Conservation (phyloP, 1,284 basidiomycete species). For the Heterobasidion annosum region DNA sequence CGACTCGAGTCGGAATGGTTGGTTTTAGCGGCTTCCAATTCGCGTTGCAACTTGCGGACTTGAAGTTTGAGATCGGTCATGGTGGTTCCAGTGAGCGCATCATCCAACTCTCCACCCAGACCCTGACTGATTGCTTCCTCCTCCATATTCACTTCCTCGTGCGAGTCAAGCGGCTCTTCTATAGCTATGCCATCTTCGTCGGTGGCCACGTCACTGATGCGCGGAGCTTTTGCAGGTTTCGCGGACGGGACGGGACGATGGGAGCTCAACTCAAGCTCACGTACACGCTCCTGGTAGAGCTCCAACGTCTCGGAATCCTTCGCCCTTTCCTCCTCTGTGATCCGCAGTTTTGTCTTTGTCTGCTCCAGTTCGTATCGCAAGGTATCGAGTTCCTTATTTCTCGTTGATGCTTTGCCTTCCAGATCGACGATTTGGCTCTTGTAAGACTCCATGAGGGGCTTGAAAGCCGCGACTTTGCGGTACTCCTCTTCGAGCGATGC, state of each 20-base stretch:
- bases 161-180: neutral
- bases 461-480: conserved; percentile 79
- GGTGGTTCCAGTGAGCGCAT: conserved; percentile 76
- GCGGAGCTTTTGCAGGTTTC: conserved; percentile 14
- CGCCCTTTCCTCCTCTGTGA: conserved; percentile 60
- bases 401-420: conserved; percentile 60
- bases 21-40: conserved; percentile 67
- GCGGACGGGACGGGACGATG: conserved; percentile 26
- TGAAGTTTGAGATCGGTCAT: conserved; percentile 88
- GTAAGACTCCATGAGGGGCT: conserved; percentile 89
- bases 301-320: conserved; percentile 83
- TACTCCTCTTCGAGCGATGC: conserved; percentile 87
- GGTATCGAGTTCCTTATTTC: conserved; percentile 63
- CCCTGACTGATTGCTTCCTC: conserved; percentile 42
- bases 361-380: conserved; percentile 75
- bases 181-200: neutral
- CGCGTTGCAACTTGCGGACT: conserved; percentile 75
- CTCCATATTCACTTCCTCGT: conserved; percentile 12
- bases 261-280: conserved; percentile 74
- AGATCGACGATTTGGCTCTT: conserved; percentile 81
- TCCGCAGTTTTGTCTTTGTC: conserved; percentile 58
- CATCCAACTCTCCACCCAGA: conserved; percentile 80
- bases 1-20: conserved; percentile 71
- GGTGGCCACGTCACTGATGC: neutral
- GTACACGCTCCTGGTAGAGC: conserved; percentile 85